phyloP scores from a whole-genome alignment of 441 rosid genomes.

The Corymbia citriodora region DNA sequence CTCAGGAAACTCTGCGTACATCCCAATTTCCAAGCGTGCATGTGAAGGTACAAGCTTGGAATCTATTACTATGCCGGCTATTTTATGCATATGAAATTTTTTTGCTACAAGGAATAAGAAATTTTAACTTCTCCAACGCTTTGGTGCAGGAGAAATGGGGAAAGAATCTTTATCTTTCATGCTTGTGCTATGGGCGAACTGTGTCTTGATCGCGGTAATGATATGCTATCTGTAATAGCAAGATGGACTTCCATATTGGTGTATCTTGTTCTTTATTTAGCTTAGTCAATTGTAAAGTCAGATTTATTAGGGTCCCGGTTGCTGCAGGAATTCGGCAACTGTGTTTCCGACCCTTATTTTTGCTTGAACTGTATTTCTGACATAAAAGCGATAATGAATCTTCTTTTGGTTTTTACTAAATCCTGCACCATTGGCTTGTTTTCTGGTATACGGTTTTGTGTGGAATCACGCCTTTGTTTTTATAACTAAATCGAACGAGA shows the following conservation, averaged over 20 bases:
- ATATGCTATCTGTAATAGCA: neutral
- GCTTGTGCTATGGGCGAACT: constrained; percentile 84
- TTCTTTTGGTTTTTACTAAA: neutral
- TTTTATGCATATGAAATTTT: neutral
- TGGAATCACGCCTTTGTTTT: neutral
- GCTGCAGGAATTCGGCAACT: neutral
- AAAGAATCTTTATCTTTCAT: constrained; percentile 87
- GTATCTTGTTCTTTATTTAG: neutral
- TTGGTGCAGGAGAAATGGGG: constrained; percentile 84
- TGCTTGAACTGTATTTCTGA: neutral
- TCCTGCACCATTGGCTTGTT: neutral
- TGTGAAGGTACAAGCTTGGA: constrained; percentile 59
- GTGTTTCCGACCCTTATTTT: neutral
- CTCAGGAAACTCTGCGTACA: constrained; percentile 94
- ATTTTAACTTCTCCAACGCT: neutral
- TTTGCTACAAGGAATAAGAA: neutral
- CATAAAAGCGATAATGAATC: neutral
- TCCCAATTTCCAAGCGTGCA: constrained; percentile 97
- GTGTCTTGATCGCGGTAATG: constrained; percentile 45
- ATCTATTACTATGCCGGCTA: neutral
- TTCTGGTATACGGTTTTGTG: neutral
- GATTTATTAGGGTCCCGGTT: neutral
- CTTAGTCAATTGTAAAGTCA: neutral
- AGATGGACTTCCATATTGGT: neutral
- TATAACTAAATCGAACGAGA: neutral